Base-by-base conservation (phyloP, 1,139 yeast genomes). In the Debaryomyces nepalensis region DNA sequence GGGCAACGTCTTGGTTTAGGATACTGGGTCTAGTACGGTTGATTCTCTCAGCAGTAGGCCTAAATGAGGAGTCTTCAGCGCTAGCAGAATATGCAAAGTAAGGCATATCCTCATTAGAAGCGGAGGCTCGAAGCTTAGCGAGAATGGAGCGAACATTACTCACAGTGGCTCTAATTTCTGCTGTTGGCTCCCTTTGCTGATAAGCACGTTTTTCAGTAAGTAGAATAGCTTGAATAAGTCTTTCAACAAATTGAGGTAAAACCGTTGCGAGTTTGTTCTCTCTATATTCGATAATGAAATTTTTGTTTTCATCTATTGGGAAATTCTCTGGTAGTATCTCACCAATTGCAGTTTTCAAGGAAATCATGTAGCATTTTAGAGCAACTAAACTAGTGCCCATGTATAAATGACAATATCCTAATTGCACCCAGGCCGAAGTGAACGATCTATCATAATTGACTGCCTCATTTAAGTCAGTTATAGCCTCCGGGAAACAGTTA, bases 351-450 rank as follows among this genome's bases (percentile, higher is more conserved):
- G 68, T 51, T 37, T 58, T 56, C 23, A 73, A 52, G 1, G 76
- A 70, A 26, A 58, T 54, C 19, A 60, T 48, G 49, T 72, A 72
- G 46, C 73, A 65, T 41, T 57, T 53, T 31, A 73, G 54, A 1
- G 74, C 69, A 6, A 62, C 41, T 23, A 70, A 48, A 33, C 70
- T 63, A 29, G 57, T 53, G 2, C 77, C 77, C 70, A 71, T 64
- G 51, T 70, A 72, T 33, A 73, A 55, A 40, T 71, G 74, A 45
- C 76, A 72, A 53, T 70, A 73, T 4, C 74, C 77, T 44, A 73
- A 59, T 53, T 73, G 78, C 19, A 70, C 59, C 78, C 78, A 73
- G 2, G 75, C 77, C 2, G 77, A 69, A 1, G 71, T 63, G 47
- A 66, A 70, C 7, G 66, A 56, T 24, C 64, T 55, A 47, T 72